Base-by-base conservation (phyloP, 192 early-diverging fungal species). In the Backusella mclennaniae region DNA sequence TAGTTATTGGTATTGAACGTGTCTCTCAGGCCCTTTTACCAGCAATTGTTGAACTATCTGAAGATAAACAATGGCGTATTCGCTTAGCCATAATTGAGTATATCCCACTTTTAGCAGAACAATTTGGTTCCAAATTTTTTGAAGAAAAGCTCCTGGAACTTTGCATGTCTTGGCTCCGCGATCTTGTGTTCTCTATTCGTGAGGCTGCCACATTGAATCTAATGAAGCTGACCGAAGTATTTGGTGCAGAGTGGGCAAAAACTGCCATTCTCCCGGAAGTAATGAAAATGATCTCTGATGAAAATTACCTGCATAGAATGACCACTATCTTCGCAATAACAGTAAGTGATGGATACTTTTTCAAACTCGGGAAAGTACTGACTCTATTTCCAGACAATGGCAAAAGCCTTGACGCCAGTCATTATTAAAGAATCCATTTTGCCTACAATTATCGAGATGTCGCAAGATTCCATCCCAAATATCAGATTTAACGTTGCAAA, bases 41-140 rank as follows among this genome's bases (percentile, higher is more conserved):
- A 8, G 98, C 98, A 15, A 98, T 99, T 81, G 93, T 99, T 35
- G 98, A 99, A 84, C 88, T 99, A 35, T 97, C 98, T 35, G 97
- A 99, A 87, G 98, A 99, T 85, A 98, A 99, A 88, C 98, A 99
- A 84, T 99, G 98, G 98, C 93, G 98, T 66, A 97, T 98, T 73
- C 95, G 98, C 23, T 85, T 98, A 84, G 98, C 98, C 11, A 99
- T 99, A 76, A 99, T 99, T 83, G 97, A 99, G 78, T 97, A 99
- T 79, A 97, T 99, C 78, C 98, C 98, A 23, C 87, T 98, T 36
- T 91, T 99, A 75, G 97, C 98, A 35, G 92, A 89, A 71, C 98
- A 99, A 83, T 89, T 99, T 80, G 98, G 98, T 35, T 89, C 94
- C 46, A 91, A 91, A 35, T 98, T 99, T 85, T 99, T 99, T 85